These are phyloP conservation scores for Trypanosoma grayi DNA, from an alignment of 208 protist species.

Conservation along the genomic window DNA sequence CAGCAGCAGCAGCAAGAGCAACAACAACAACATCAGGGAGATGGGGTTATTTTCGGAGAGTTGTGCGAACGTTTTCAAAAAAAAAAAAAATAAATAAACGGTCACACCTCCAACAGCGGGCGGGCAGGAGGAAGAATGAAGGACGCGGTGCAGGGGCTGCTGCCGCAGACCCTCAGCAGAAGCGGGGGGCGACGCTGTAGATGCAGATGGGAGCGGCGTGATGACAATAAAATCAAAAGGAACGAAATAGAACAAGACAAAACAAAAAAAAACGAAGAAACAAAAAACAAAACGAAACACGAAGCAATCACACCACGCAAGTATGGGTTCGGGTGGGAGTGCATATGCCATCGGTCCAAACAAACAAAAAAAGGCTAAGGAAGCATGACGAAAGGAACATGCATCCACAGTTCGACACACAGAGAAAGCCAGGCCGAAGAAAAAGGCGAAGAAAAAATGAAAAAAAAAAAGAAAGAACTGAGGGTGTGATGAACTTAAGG, in stretches of 20 bases:
- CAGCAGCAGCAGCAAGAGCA: no score
- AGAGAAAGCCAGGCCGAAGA: background rate
- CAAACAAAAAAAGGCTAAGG: background rate
- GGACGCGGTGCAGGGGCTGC: no score
- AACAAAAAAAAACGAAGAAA: background rate
- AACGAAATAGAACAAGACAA: background rate
- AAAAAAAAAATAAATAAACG: no score
- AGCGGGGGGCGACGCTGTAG: no score
- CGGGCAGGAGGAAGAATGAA: no score
- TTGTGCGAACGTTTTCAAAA: no score
- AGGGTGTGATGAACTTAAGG: background rate
- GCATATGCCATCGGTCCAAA: background rate
- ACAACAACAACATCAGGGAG: no score
- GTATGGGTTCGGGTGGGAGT: background rate
- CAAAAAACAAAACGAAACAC: background rate
- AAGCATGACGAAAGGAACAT: background rate
- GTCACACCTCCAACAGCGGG: no score
- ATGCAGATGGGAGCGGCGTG: no score
- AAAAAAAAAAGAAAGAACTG: conserved; percentile 6
- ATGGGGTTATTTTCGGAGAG: no score
- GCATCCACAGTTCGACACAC: conserved; percentile 9
- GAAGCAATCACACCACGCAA: no score
- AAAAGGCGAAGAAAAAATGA: background rate
- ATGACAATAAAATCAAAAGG: background rate
- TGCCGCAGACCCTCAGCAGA: no score